phyloP scores from a whole-genome alignment of 148 eudicot genomes.

The Talinum fruticosum region DNA sequence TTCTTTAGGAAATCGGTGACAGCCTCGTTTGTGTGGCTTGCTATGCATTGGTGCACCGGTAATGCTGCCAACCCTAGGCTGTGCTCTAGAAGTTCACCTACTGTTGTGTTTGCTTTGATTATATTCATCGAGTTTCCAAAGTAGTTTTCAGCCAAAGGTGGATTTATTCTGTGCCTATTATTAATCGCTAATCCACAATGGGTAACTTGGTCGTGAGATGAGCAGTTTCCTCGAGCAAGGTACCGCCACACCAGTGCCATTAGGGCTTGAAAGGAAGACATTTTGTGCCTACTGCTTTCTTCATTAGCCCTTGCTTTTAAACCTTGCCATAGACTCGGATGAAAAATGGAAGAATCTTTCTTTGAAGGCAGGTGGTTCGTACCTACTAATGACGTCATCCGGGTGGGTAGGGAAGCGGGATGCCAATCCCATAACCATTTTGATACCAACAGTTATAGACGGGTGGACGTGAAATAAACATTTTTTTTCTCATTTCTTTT shows the following conservation, averaged over 20 bases:
- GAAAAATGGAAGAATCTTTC: neutral
- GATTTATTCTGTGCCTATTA: constrained; percentile 55
- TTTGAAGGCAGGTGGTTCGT: neutral
- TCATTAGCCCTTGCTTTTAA: no score
- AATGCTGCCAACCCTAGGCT: constrained; percentile 49
- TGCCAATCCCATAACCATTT: neutral
- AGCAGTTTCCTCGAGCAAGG: constrained; percentile 42
- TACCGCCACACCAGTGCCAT: constrained; percentile 40
- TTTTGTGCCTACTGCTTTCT: no score
- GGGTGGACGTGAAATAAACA: neutral
- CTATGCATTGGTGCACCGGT: constrained; percentile 37
- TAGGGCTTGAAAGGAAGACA: no score
- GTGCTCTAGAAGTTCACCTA: constrained; percentile 43
- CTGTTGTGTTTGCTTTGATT: constrained; percentile 15
- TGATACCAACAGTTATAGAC: neutral
- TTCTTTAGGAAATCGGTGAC: neutral
- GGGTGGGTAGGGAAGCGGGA: neutral
- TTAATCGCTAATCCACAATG: constrained; percentile 56
- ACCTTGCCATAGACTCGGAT: no score
- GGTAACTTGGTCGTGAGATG: constrained; percentile 33
- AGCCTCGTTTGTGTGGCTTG: constrained; percentile 30
- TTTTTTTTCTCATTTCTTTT: neutral
- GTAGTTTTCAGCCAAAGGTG: constrained; percentile 46
- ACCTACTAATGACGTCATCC: neutral
- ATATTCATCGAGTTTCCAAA: constrained; percentile 30